A percentile compares a stretch with the other conserved stretches of the same genome.
Conservation (phyloP, 768 basidiomycete genomes). For the Auriscalpium vulgare region DNA sequence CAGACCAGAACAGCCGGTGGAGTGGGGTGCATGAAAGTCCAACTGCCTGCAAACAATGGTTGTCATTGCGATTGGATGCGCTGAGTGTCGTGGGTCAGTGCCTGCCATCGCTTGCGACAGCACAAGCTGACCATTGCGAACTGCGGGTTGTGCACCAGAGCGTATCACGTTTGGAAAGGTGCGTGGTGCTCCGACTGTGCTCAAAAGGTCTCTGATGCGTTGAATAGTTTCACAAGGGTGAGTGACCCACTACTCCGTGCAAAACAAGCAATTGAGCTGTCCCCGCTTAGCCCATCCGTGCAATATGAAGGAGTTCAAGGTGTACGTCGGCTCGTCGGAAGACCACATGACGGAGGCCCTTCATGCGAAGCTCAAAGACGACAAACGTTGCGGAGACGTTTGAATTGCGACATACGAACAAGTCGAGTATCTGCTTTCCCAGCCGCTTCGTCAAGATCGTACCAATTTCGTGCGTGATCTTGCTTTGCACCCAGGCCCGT, state of each 20-base stretch:
- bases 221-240: conserved; percentile 28
- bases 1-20: conserved; percentile 67
- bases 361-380: conserved; percentile 57
- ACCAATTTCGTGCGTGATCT: conserved; percentile 56
- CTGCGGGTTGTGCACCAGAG: conserved; percentile 30
- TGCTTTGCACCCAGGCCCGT: neutral
- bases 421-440: conserved; percentile 49
- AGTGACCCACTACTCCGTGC: conserved; percentile 6
- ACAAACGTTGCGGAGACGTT: conserved; percentile 58
- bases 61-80: conserved; percentile 54
- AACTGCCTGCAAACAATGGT: conserved; percentile 54
- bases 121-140: neutral
- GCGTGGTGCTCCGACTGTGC: conserved; percentile 8
- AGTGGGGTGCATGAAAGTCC: conserved; percentile 55
- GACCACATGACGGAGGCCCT: conserved; percentile 66
- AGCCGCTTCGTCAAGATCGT: conserved; percentile 68
- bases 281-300: conserved; percentile 62
- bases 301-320: conserved; percentile 77
- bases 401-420: conserved; percentile 46
- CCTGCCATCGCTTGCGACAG: neutral
- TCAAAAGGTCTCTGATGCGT: neutral
- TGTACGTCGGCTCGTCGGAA: conserved; percentile 55
- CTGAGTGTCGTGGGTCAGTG: conserved; percentile 61
- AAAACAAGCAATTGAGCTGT: conserved; percentile 5
- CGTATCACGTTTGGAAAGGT: conserved; percentile 77